Evolutionary conservation across 208 protist species (phyloP).

Genomic region (Spongospora subterranea): DNA sequence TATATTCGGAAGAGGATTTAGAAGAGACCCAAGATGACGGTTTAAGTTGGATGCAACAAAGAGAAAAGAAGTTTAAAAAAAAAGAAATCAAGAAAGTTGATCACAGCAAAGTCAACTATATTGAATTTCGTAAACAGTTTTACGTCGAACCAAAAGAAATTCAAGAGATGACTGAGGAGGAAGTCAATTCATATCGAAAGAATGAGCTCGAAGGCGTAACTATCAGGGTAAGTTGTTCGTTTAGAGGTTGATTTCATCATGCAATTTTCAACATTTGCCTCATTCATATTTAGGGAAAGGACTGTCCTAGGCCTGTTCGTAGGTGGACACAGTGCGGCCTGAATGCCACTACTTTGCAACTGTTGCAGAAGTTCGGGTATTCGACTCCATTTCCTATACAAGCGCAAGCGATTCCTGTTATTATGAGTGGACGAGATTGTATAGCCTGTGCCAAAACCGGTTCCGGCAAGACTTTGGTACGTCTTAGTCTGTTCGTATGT

Average conservation of each 20-base stretch:
- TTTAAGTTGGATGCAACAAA: conserved; percentile 47
- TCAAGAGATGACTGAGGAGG: conserved; percentile 66
- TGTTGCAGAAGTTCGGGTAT: conserved; percentile 70
- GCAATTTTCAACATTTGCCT: no score
- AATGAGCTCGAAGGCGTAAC: conserved; percentile 65
- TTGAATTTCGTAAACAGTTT: conserved; percentile 73
- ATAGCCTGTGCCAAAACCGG: conserved; percentile 83
- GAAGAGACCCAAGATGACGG: conserved; percentile 22
- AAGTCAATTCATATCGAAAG: conserved; percentile 64
- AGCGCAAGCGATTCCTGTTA: conserved; percentile 74
- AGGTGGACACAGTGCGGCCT: conserved; percentile 72
- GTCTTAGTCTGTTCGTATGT: background rate
- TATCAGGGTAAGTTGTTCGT: background rate
- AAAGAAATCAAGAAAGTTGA: conserved; percentile 66
- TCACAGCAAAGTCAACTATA: conserved; percentile 71
- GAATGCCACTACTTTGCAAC: conserved; percentile 55
- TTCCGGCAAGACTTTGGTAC: conserved; percentile 71
- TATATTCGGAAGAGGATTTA: conserved; percentile 58
- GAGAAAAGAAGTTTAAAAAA: conserved; percentile 61
- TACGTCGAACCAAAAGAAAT: conserved; percentile 71
- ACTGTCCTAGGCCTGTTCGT: conserved; percentile 70
- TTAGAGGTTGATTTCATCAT: background rate
- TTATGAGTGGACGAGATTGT: conserved; percentile 83
- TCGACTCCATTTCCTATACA: conserved; percentile 84
- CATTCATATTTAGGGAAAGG: conserved; percentile 67